These are phyloP conservation scores for Rhytidhysteron rufulum DNA, from an alignment of 2,329 filamentous ascomycete species.

Conservation along the genomic window DNA sequence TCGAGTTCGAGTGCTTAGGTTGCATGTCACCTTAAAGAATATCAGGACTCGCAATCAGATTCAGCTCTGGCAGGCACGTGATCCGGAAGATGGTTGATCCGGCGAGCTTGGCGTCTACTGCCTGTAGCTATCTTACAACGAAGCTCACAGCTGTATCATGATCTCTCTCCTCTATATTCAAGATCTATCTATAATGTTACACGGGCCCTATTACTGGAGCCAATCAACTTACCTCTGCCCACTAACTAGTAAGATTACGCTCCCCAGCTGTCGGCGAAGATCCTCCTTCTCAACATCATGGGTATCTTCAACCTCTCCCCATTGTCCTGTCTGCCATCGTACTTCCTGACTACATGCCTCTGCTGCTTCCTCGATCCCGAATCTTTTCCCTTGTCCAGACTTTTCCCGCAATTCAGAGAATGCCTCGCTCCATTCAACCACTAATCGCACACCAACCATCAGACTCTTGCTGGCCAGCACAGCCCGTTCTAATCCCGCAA, in stretches of 20 bases:
- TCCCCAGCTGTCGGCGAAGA: slow-evolving; percentile 79
- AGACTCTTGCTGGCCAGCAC: slow-evolving; percentile 85
- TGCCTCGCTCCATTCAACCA: slow-evolving; percentile 85
- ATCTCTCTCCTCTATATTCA: slow-evolving; percentile 31
- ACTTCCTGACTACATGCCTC: slow-evolving; percentile 78
- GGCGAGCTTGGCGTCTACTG: too few relatives aligned
- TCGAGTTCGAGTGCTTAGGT: too few relatives aligned
- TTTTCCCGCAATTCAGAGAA: slow-evolving; percentile 51
- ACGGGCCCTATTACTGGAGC: too few relatives aligned
- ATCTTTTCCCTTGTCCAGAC: slow-evolving; percentile 42
- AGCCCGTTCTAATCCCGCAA: slow-evolving; percentile 81
- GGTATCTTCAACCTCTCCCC: slow-evolving; percentile 97
- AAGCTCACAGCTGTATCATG: slow-evolving; percentile 3
- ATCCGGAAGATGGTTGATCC: too few relatives aligned
- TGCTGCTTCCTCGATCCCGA: slow-evolving; percentile 80
- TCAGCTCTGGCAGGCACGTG: too few relatives aligned
- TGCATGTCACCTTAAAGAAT: too few relatives aligned
- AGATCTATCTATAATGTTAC: too few relatives aligned
- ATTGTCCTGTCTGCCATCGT: slow-evolving; percentile 81
- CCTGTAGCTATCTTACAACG: too few relatives aligned
- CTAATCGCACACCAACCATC: slow-evolving; percentile 68
- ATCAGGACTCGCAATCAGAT: too few relatives aligned
- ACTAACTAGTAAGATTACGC: slow-evolving; percentile 73
- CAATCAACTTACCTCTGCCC: slow-evolving; percentile 22
- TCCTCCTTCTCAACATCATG: slow-evolving; percentile 96